Percentiles rank a stretch among this genome's conserved stretches.
phyloP scores from a whole-genome alignment of 345 rosid species.

The Zanthoxylum bungeanum region DNA sequence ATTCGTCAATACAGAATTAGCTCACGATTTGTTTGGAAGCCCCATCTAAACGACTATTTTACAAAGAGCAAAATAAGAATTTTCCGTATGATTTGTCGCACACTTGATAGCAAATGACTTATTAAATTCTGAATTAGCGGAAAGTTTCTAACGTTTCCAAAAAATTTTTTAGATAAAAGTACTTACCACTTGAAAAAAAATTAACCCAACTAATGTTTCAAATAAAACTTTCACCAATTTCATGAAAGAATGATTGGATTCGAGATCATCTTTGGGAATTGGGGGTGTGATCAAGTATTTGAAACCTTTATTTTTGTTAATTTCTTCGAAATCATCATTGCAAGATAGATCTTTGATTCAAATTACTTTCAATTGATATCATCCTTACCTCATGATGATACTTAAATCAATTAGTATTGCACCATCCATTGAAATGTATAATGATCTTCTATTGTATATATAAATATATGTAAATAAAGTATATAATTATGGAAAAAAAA shows the following conservation, averaged over 20 bases:
- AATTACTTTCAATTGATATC: slow-evolving; percentile 4
- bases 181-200: neutral
- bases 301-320: neutral
- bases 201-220: neutral
- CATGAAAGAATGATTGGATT: neutral
- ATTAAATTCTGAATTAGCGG: no score
- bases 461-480: neutral
- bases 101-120: no score
- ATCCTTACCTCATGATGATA: slow-evolving; percentile 2
- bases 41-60: no score
- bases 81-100: no score
- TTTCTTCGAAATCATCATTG: neutral
- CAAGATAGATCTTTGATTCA: neutral
- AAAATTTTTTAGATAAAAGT: no score
- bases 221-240: neutral
- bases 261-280: no score
- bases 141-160: no score
- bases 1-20: no score
- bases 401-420: no score
- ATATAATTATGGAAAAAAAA: slow-evolving; percentile 2
- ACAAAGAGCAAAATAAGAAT: no score
- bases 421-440: neutral
- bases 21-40: no score
- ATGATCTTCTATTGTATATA: neutral
- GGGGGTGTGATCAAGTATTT: neutral